Evolutionary conservation across 2,329 filamentous ascomycete species (phyloP), one percentile per base, ranked within the genome.

Genomic region (Boeremia exigua): DNA sequence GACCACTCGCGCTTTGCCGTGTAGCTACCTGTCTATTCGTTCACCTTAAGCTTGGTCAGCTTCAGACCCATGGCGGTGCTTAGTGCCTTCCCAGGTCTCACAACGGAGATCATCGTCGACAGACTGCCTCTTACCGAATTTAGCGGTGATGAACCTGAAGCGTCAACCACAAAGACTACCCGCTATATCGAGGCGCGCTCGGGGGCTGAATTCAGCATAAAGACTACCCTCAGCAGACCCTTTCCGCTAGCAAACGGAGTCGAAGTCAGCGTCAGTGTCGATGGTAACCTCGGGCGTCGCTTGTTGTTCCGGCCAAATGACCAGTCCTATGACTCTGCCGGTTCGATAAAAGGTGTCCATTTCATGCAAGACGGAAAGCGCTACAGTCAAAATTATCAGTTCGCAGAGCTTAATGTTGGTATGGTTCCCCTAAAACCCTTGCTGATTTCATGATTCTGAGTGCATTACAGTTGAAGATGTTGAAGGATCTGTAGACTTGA

Each of bases 101-200:
- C 52, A 43, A 56, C 56, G 36, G 50, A 59, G 6, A 57, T 76
- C 25, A 37, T 51, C 6, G 58, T 65, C 15, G 54, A 69, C 17
- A 59, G 56, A 9, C 12, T 25, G 1, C 37, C 59, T 0, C 54
- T 71, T 10, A 17, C 60, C 17, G 71, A 76, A 37, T 70, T 68
- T 25, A n/a, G 7, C 40, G 57, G 72, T 19, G 57, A 67, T 6
- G 65, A 73, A 2, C 52, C 63, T 1, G 27, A 57, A 3, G 30
- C 40, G 5, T 3, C n/a, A 23, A 29, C 44, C 0, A 58, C 44
- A 2, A 56, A 53, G 1, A 46, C 65, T 2, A 69, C 61, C 0
- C 75, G 68, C 25, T 76, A 75, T 40, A 61, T 77, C 17, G 69
- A 75, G 37, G 67, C 68, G 0, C 38, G 29, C 6, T 65, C 69